Evolutionary conservation across 306 rosid genomes (phyloP), one percentile per base, ranked within the genome.

Genomic region (Malus domestica): DNA sequence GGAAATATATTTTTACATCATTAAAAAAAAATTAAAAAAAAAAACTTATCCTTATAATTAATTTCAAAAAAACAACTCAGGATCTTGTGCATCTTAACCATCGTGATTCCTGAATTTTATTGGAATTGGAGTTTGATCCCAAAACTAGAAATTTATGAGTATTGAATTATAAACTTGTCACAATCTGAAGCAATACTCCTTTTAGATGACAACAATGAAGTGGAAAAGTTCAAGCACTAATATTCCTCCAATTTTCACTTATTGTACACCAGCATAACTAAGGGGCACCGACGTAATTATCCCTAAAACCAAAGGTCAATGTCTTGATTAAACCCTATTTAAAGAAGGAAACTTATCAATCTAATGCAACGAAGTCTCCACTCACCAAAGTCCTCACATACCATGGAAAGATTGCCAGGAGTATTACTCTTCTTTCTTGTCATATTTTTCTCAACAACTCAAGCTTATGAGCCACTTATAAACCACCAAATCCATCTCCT

Each of bases 401-500:
- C 5, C 4, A 72, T 72, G 76, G 27, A 59, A 72, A 10, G 8
- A 16, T 38, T 38, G 38, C 25, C 55, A 14, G 25, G 5, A 38
- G 54, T 23, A 14, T 9, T n/a, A 23, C 23, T 72, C 11, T 62
- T 83, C 44, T 61, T 79, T 32, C 70, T 81, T 12, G 80, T 75
- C 77, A 51, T 79, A 59, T 3, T 74, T 4, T 20, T 67, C 5
- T 79, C 61, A 35, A 59, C 78, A 25, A 54, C 66, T 65, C 74
- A 86, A 19, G 75, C 55, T 22, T 35, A 67, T 63, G 82, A 63
- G 57, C 63, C 29, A 6, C 67, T 40, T 42, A 20, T 30, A 46
- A 16, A 40, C n/a, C 42, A 78, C 86, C 12, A 79, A 4, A 81
- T 80, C 16, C 78, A 75, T 80, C 86, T 84, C 46, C 90, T 91